Evolutionary conservation across 768 basidiomycete genomes (phyloP), one percentile per base, ranked within the genome.

Genomic region (Glaciozyma martinii): DNA sequence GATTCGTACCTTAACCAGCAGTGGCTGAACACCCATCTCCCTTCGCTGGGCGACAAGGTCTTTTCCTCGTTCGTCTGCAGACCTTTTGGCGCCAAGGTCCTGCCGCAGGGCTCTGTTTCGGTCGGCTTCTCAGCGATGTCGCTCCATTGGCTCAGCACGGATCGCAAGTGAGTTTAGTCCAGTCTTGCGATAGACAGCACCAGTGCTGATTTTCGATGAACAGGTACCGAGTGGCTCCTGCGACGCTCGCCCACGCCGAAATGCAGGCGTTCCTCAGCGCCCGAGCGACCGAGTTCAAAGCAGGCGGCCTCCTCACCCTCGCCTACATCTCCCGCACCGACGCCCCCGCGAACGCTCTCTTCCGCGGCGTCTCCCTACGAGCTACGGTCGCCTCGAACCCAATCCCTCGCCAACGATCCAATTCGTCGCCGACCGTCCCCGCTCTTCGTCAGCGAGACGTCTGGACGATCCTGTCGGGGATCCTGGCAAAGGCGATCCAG

Each of bases 51-150:
- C 8, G 60, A 61, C 27, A 44, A 65, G 27, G 69, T 73, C 19
- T 73, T 71, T 47, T 55, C 65, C 32, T 30, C 52, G 21, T 64
- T 70, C n/a, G 60, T 65, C 3, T 47, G 66, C 27, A 56, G 70
- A 23, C 63, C 68, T 23, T 71, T 71, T 42, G 68, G 64, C 21
- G 56, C 62, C 25, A 67, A 66, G 58, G 66, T 72, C 18, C 56
- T 66, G 13, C 71, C 74, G 15, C 62, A 62, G 49, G 50, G 56
- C 23, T 68, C 63, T 7, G 66, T 73, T n/a, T 60, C 56, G 53
- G 65, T 72, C 46, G 74, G 74, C 6, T 70, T 70, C 59, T 63
- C 65, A 12, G 68, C 72, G 12, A 68, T 73, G 70, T 62, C 67
- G 49, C 62, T 75, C 37, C 72, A 73, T 43, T 72, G 71, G 71